Evolutionary conservation across 2,329 filamentous ascomycete genomes (phyloP).

Genomic region (Venturia carpophila): DNA sequence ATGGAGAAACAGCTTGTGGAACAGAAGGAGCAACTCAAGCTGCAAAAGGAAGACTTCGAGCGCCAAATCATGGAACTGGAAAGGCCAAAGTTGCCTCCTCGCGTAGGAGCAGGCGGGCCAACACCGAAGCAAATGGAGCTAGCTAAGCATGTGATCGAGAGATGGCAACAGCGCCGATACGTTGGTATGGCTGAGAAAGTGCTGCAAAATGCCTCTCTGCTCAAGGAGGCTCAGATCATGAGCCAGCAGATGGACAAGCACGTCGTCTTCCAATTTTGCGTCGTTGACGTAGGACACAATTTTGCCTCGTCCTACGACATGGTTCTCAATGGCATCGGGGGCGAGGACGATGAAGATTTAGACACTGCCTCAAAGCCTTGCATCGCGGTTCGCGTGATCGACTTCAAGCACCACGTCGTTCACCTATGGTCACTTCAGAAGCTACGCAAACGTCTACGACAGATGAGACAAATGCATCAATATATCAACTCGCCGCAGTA

Average conservation of each 20-base stretch:
- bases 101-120: conserved; percentile 36
- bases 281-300: conserved; percentile 80
- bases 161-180: conserved; percentile 79
- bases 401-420: conserved; percentile 78
- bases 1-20: conserved; percentile 80
- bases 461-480: conserved; percentile 96
- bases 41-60: conserved; percentile 79
- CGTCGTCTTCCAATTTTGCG: conserved; percentile 89
- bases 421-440: conserved; percentile 95
- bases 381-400: conserved; percentile 80
- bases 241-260: conserved; percentile 91
- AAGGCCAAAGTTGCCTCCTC: conserved; percentile 31
- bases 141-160: conserved; percentile 57
- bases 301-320: conserved; percentile 94
- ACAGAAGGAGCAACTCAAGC: conserved; percentile 65
- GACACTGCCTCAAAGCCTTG: conserved; percentile 82
- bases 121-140: conserved; percentile 64
- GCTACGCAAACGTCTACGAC: conserved; percentile 73
- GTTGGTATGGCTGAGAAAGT: conserved; percentile 91
- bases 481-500: conserved; percentile 95
- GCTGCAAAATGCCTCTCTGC: conserved; percentile 72
- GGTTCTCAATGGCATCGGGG: conserved; percentile 80
- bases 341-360: conserved; percentile 76
- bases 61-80: conserved; percentile 72
- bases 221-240: conserved; percentile 98